Percentiles rank a stretch among this genome's conserved stretches.
Conservation (phyloP, 768 basidiomycete species). For the Tricholoma sp. region DNA sequence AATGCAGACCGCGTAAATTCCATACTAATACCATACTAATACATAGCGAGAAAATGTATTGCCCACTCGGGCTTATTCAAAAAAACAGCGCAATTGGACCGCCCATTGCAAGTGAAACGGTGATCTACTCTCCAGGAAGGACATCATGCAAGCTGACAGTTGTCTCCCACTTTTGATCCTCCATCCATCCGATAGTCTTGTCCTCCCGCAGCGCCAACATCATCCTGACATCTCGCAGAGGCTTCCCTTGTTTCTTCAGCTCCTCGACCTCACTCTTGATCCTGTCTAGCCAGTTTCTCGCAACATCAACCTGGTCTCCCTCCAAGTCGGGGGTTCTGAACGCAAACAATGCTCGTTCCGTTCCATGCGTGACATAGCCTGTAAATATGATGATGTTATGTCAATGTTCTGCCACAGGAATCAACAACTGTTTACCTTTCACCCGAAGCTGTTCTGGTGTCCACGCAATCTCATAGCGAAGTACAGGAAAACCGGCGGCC, state of each 20-base stretch:
- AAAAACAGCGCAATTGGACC: too few species aligned
- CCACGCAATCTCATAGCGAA: slow-evolving; percentile 69
- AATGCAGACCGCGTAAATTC: too few species aligned
- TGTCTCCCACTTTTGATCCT: slow-evolving; percentile 50
- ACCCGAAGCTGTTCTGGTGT: slow-evolving; percentile 55
- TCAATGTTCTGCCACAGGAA: too few species aligned
- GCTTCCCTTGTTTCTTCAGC: slow-evolving; percentile 31
- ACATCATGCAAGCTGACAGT: slow-evolving; percentile 24
- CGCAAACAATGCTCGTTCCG: slow-evolving; percentile 61
- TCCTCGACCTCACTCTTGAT: slow-evolving; percentile 39
- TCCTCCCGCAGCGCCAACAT: slow-evolving; percentile 40
- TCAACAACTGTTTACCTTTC: slow-evolving; percentile 36
- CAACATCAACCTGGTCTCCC: slow-evolving; percentile 38
- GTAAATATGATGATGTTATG: too few species aligned
- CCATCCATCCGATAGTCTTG: slow-evolving; percentile 35
- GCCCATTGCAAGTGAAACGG: background rate
- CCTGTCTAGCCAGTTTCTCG: slow-evolving; percentile 51
- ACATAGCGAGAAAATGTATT: too few species aligned
- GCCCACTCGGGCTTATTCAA: too few species aligned
- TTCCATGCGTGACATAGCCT: slow-evolving; percentile 8
- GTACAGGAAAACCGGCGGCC: slow-evolving; percentile 51
- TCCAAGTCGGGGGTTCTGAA: slow-evolving; percentile 47
- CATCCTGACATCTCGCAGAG: slow-evolving; percentile 27
- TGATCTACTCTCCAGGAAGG: background rate
- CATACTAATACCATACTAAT: too few species aligned